phyloP scores from a whole-genome alignment of 2,329 filamentous ascomycete genomes.

The Fusarium mundagurra region DNA sequence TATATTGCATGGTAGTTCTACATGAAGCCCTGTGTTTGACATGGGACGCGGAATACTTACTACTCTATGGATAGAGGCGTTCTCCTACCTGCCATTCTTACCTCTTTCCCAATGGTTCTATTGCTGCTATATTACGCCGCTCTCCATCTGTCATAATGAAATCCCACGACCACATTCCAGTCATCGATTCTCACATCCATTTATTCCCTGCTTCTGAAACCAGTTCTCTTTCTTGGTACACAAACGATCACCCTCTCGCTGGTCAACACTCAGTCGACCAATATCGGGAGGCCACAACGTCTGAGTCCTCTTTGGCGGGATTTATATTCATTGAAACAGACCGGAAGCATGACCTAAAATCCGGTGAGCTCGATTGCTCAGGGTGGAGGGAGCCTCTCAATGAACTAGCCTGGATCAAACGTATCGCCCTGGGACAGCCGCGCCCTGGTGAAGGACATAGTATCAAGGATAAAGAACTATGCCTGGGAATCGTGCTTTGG shows the following conservation, averaged over 20 bases:
- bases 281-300: not conserved
- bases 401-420: not conserved
- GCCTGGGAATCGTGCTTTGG: not conserved
- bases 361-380: not conserved
- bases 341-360: not conserved
- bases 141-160: not conserved
- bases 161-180: not conserved
- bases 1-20: not conserved
- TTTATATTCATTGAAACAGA: not conserved
- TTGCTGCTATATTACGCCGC: accelerated
- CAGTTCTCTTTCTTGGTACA: not conserved
- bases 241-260: not conserved
- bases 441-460: not conserved
- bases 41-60: not conserved
- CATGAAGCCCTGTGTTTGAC: not conserved
- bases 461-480: not conserved
- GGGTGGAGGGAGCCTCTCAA: not conserved
- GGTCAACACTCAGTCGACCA: not conserved
- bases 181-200: not conserved
- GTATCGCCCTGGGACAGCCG: not conserved
- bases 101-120: accelerated
- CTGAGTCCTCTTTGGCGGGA: not conserved
- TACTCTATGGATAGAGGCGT: not conserved
- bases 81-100: not conserved
- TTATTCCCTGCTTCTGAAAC: not conserved